Percentiles rank a stretch among this genome's conserved stretches.
Evolutionary conservation across 2,329 filamentous ascomycete species (phyloP).

Genomic region (Colletotrichum spinosum): DNA sequence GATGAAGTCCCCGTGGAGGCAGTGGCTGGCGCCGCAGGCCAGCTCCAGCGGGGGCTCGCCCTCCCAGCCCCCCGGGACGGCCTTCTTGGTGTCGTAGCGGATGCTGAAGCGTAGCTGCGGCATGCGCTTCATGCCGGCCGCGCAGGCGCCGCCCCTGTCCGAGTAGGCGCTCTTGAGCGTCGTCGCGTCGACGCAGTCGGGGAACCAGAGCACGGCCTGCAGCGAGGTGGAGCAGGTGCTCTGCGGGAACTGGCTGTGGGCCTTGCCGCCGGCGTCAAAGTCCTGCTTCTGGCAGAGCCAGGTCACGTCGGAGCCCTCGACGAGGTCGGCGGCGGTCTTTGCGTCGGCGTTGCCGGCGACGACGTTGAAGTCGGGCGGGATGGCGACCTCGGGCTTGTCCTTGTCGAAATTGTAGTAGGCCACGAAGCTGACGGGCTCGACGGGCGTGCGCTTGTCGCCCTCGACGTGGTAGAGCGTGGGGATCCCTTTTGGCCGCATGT

Average conservation of each 20-base stretch:
- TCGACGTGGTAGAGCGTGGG: constrained; percentile 56
- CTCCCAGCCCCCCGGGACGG: constrained; percentile 56
- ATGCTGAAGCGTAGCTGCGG: constrained; percentile 60
- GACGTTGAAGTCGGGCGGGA: constrained; percentile 56
- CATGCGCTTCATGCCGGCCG: constrained; percentile 56
- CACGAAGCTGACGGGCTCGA: constrained; percentile 53
- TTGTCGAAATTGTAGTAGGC: constrained; percentile 56
- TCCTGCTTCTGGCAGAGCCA: constrained; percentile 32
- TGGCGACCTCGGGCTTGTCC: constrained; percentile 56
- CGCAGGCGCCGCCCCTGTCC: constrained; percentile 45
- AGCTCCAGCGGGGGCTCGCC: constrained; percentile 58
- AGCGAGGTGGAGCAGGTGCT: constrained; percentile 43
- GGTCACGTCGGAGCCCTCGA: constrained; percentile 33
- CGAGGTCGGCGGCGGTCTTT: constrained; percentile 40
- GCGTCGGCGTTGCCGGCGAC: constrained; percentile 56
- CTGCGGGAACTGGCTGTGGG: constrained; percentile 30
- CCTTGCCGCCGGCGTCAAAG: constrained; percentile 30
- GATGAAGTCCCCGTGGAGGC: constrained; percentile 58
- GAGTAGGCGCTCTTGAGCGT: constrained; percentile 38
- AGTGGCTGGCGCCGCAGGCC: constrained; percentile 53
- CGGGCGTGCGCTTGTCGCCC: constrained; percentile 50
- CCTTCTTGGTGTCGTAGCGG: constrained; percentile 55
- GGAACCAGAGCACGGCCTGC: constrained; percentile 41
- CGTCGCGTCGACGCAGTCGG: constrained; percentile 39
- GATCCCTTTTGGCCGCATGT: constrained; percentile 41